Evolutionary conservation across 2,329 filamentous ascomycete genomes (phyloP).

Genomic region (Helicocarpus griseus): DNA sequence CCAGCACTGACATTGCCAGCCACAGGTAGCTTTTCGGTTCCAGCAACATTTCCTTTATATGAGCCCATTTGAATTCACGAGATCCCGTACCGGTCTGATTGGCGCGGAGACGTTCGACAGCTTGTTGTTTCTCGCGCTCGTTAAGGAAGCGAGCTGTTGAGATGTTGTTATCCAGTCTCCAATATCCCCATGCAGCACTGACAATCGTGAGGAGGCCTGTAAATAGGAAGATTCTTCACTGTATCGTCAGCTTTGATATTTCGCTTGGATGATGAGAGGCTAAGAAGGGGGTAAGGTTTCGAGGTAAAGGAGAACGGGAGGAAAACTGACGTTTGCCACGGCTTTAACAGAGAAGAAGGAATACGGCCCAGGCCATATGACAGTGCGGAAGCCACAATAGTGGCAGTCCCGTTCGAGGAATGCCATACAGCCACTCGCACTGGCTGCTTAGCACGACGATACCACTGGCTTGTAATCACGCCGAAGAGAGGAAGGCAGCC

Average conservation of each 20-base stretch:
- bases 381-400: slow-evolving; percentile 46
- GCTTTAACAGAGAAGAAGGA: slow-evolving; percentile 29
- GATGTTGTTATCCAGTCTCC: slow-evolving; percentile 49
- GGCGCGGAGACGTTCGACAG: slow-evolving; percentile 40
- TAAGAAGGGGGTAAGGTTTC: neutral
- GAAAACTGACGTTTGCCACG: slow-evolving; percentile 41
- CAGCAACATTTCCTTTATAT: slow-evolving; percentile 33
- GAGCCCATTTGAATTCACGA: slow-evolving; percentile 37
- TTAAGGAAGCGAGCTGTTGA: slow-evolving; percentile 41
- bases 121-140: slow-evolving; percentile 37
- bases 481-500: slow-evolving; percentile 39
- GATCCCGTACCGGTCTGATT: slow-evolving; percentile 41
- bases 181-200: slow-evolving; percentile 50
- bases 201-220: slow-evolving; percentile 52
- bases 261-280: neutral
- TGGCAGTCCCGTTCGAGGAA: slow-evolving; percentile 49
- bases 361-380: slow-evolving; percentile 52
- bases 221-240: slow-evolving; percentile 48
- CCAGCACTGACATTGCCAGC: slow-evolving; percentile 49
- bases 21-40: slow-evolving; percentile 49
- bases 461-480: slow-evolving; percentile 39
- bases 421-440: slow-evolving; percentile 59
- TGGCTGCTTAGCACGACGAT: slow-evolving; percentile 49
- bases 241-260: slow-evolving; percentile 1
- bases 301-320: neutral